Evolutionary conservation across 257 asterid species (phyloP), one percentile per base, ranked within the genome.

Genomic region (Solanum chilense): DNA sequence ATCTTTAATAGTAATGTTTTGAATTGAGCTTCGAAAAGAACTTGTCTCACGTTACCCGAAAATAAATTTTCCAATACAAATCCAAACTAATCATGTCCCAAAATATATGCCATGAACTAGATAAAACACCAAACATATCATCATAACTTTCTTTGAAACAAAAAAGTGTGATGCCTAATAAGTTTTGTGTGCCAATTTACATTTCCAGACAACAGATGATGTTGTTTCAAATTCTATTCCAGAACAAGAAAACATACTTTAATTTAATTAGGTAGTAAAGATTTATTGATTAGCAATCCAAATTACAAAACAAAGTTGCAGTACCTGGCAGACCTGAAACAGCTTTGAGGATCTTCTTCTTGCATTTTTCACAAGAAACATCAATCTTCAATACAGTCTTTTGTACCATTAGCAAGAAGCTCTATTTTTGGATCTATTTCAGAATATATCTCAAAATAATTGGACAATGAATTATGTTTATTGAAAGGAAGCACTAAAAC

Each of bases 341-440:
- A 15, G 94, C 94, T 89, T 91, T 90, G 86, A 93, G 91, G 88
- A 92, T 77, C 86, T 90, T 93, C 82, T 81, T 91, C 91, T 91
- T 93, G 87, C 95, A 92, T 87, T 92, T 91, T 9, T 92, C 83
- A 88, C 93, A 90, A 70, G 93, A 89, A 84, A 91, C 78, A 85
- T 91, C 90, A 16, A 91, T 93, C 89, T 89, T 93, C 87, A 93
- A 86, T n/a, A 91, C 93, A 29, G 94, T 93, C 83, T 90, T 93
- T 82, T 91, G 91, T n/a, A 90, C 91, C 95, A 93, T 91, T 20
- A 80, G 85, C 20, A 25, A 25, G 21, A 45, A 60, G 12, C 4
- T 12, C 18, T 45, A 66, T 52, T 31, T 56, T 62, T 13, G 18
- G 49, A 33, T 45, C 37, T 44, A 77, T 15, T 44, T 78, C 41